phyloP scores from a whole-genome alignment of 345 rosid genomes.

The Syzygium jambos region DNA sequence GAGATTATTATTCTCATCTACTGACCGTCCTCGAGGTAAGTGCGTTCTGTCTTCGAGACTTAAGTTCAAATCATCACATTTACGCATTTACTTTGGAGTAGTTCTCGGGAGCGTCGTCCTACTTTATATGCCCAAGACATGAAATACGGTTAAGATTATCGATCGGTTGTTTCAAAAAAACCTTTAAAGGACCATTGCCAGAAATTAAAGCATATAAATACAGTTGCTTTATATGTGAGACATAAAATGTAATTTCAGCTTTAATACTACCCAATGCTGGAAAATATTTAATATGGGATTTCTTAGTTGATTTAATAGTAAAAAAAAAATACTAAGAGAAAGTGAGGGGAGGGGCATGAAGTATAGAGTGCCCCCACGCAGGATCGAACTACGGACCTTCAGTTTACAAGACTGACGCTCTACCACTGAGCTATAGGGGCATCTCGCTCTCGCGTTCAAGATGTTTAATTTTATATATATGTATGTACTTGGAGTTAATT shows the following conservation, averaged over 20 bases:
- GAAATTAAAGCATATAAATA: too few species aligned
- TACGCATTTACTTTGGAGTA: fast-evolving
- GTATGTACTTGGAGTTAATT: too few species aligned
- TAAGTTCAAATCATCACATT: background rate
- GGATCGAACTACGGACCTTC: slow-evolving; percentile 83
- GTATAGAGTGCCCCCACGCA: slow-evolving; percentile 44
- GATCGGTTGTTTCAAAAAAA: background rate
- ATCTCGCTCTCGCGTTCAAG: fast-evolving
- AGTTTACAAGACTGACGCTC: slow-evolving; percentile 85
- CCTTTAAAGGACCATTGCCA: too few species aligned
- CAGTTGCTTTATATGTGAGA: too few species aligned
- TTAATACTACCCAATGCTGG: background rate
- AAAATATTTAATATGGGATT: background rate
- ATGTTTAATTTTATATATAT: too few species aligned
- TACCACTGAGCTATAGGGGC: slow-evolving; percentile 90
- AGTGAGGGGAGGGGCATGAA: fast-evolving
- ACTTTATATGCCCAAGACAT: too few species aligned
- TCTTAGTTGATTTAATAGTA: too few species aligned
- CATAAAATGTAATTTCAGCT: background rate
- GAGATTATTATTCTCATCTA: background rate
- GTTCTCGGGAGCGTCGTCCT: background rate
- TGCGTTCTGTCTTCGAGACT: background rate
- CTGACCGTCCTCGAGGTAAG: background rate
- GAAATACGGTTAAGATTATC: background rate
- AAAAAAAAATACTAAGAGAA: too few species aligned